Conservation (phyloP, 2,329 filamentous ascomycete species). For the Chaetomiaceae sp. region DNA sequence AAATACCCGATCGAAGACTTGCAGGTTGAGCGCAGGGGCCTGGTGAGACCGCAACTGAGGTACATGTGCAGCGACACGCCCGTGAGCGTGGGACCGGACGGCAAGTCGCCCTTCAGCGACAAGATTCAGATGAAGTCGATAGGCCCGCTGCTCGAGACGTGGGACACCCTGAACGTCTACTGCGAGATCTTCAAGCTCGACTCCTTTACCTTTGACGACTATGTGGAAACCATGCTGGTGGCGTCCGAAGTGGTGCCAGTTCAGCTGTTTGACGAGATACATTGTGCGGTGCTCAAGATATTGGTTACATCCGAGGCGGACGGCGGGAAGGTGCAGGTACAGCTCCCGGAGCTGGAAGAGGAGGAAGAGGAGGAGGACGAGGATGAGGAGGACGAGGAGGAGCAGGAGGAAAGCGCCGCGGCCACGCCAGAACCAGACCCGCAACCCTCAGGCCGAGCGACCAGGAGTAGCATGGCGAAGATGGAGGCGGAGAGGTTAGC, state of each 20-base stretch:
- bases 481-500: slow-evolving; percentile 65
- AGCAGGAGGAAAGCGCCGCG: slow-evolving; percentile 43
- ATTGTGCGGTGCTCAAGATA: slow-evolving; percentile 85
- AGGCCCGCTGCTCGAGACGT: slow-evolving; percentile 80
- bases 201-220: slow-evolving; percentile 97
- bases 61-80: slow-evolving; percentile 66
- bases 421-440: slow-evolving; percentile 63
- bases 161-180: slow-evolving; percentile 98
- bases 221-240: slow-evolving; percentile 77
- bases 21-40: slow-evolving; percentile 64
- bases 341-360: slow-evolving; percentile 67
- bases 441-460: slow-evolving; percentile 63
- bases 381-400: slow-evolving; percentile 35
- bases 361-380: slow-evolving; percentile 63
- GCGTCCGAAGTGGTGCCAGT: slow-evolving; percentile 68
- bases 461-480: slow-evolving; percentile 79
- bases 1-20: slow-evolving; percentile 97
- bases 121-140: slow-evolving; percentile 77
- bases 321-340: slow-evolving; percentile 72
- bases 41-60: slow-evolving; percentile 66
- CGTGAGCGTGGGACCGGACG: slow-evolving; percentile 32
- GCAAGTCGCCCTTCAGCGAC: slow-evolving; percentile 40
- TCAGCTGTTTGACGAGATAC: slow-evolving; percentile 81
- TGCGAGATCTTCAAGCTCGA: slow-evolving; percentile 90
- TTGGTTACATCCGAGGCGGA: slow-evolving; percentile 70